Evolutionary conservation across 306 rosid genomes (phyloP), one percentile per base, ranked within the genome.

Genomic region (Pachyrhizus erosus): DNA sequence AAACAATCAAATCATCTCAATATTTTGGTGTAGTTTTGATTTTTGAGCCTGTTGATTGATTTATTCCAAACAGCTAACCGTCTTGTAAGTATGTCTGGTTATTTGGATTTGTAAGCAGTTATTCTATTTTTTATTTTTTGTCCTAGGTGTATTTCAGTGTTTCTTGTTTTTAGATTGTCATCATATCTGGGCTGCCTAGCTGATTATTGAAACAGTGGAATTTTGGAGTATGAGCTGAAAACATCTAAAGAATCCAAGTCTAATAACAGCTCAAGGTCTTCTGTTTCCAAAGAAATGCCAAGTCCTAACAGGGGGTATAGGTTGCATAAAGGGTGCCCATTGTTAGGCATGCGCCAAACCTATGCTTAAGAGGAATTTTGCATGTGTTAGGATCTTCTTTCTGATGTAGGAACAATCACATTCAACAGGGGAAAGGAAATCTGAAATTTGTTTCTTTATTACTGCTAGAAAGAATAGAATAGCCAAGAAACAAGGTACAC

Each of bases 101-200:
- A 21, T 71, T 58, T 70, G 78, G 26, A 66, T 26, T 26, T 17
- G 2, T 66, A 11, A 58, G 34, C 7, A 27, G 77, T 27, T 55
- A 12, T 18, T 37, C 40, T n/a, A n/a, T n/a, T n/a, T n/a, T n/a
- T n/a, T n/a, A n/a, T 70, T 67, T 79, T 73, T 20, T 23, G 45
- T 7, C 75, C 31, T 27, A 7, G 51, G 21, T 54, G 64, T 52
- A 42, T 26, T 75, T 26, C 40, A 39, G 10, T 21, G 17, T 45
- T 80, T 70, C 79, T 10, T 60, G 21, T 33, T 60, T 54, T 48
- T 60, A 34, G 79, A 37, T 80, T 80, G 54, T 60, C 51, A 12
- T 21, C 15, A 3, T 21, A 21, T 21, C 33, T 42, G 15, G 18
- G 73, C 23, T 60, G 24, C 51, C 27, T 15, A 29, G 60, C 46